Evolutionary conservation across 768 basidiomycete genomes (phyloP).

Genomic region (Lentinula raphanica): DNA sequence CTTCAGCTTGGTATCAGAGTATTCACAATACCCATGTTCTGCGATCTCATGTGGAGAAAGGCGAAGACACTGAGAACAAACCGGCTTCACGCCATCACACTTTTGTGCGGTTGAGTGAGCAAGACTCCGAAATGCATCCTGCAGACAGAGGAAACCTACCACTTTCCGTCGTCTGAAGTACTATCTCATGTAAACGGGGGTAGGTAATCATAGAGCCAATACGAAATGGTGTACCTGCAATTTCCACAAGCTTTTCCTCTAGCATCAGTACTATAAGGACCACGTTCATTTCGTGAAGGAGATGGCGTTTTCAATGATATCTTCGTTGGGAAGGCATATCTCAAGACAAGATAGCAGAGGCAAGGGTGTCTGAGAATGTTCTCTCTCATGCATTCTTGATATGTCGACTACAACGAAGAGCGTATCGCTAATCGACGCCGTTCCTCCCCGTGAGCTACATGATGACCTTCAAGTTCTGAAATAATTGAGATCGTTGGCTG

Average conservation of each 20-base stretch:
- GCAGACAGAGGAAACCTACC: background rate
- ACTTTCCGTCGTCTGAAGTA: constrained; percentile 4
- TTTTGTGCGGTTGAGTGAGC: constrained; percentile 19
- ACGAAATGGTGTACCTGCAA: too few species aligned
- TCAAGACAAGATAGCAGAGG: too few species aligned
- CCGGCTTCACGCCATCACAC: constrained; percentile 36
- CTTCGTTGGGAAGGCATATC: background rate
- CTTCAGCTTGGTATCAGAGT: constrained; percentile 27
- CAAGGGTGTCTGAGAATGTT: background rate
- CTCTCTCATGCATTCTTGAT: background rate
- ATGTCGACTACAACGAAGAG: background rate
- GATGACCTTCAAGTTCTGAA: background rate
- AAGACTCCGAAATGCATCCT: background rate
- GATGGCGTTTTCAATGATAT: background rate
- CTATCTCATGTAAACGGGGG: too few species aligned
- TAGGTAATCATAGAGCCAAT: too few species aligned
- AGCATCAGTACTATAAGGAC: background rate
- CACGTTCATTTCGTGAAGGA: background rate
- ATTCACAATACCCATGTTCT: constrained; percentile 27
- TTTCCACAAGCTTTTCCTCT: background rate
- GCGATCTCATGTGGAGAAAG: constrained; percentile 25
- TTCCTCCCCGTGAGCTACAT: background rate
- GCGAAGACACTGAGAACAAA: constrained; percentile 34
- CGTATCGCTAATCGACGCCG: background rate
- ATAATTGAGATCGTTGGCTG: too few species aligned